Evolutionary conservation across 768 basidiomycete species (phyloP).

Genomic region (Russula abietina): DNA sequence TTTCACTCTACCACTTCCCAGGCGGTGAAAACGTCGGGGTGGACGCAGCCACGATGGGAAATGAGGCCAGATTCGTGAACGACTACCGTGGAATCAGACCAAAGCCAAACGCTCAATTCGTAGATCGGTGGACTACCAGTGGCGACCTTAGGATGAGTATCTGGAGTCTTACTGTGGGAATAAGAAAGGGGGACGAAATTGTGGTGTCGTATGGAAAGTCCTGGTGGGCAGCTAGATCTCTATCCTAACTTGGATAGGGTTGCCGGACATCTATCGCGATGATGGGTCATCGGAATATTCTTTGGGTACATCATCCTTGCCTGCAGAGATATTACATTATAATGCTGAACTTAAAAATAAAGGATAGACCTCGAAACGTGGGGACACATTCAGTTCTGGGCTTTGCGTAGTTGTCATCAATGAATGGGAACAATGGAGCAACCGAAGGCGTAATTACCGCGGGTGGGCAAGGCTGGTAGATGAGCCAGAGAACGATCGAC

Average conservation of each 20-base stretch:
- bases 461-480: background rate
- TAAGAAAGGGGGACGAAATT: conserved; percentile 79
- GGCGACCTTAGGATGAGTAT: conserved; percentile 77
- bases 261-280: conserved; percentile 9
- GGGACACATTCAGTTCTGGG: conserved; percentile 10
- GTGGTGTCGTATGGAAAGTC: conserved; percentile 84
- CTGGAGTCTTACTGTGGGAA: conserved; percentile 52
- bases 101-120: conserved; percentile 67
- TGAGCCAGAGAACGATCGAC: conserved; percentile 11
- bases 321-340: conserved; percentile 8
- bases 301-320: background rate
- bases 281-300: conserved; percentile 5
- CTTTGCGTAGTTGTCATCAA: conserved; percentile 1
- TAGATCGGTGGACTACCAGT: conserved; percentile 43
- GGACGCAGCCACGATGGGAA: conserved; percentile 71
- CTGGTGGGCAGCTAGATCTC: conserved; percentile 61
- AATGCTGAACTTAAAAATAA: conserved; percentile 16
- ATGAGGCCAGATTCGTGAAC: conserved; percentile 85
- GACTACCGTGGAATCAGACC: conserved; percentile 76
- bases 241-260: conserved; percentile 7
- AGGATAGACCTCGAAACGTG: conserved; percentile 11
- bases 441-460: conserved; percentile 7
- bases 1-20: conserved; percentile 62
- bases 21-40: conserved; percentile 60
- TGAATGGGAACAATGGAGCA: conserved; percentile 4